phyloP scores from a whole-genome alignment of 257 asterid genomes.

The Apocynum venetum region DNA sequence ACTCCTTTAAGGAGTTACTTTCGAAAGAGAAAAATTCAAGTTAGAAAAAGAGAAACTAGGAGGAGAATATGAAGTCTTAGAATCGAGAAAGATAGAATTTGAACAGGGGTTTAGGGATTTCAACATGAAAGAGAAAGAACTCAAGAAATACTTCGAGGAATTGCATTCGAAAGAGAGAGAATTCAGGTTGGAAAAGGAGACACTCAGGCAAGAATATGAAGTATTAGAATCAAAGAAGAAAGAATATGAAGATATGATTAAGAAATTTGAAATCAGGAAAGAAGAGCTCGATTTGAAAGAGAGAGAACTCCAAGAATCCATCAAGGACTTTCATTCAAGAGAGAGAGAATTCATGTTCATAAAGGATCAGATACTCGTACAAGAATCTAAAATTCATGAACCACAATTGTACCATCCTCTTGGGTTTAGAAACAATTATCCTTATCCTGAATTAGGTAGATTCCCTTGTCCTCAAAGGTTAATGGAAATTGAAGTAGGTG shows the following conservation, averaged over 20 bases:
- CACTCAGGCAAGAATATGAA: background rate
- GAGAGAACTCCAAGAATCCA: slow-evolving; percentile 11
- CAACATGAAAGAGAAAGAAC: too few species aligned
- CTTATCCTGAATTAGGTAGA: too few species aligned
- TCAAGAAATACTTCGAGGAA: too few species aligned
- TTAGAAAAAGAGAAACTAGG: background rate
- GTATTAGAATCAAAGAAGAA: background rate
- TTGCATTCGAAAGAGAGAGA: background rate
- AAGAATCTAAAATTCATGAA: too few species aligned
- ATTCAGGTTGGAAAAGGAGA: background rate
- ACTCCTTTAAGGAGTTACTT: background rate
- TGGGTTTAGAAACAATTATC: too few species aligned
- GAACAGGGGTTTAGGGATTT: too few species aligned
- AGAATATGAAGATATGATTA: background rate
- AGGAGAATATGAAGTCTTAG: too few species aligned
- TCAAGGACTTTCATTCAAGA: slow-evolving; percentile 10
- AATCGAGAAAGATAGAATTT: background rate
- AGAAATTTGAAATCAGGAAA: background rate
- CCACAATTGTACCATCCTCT: background rate
- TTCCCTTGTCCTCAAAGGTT: background rate
- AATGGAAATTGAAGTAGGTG: background rate
- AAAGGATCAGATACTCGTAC: background rate
- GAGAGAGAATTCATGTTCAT: background rate
- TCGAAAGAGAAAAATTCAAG: background rate
- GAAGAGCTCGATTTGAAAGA: slow-evolving; percentile 11